Percentiles rank a stretch among this genome's conserved stretches.
Conservation (phyloP, 1,284 basidiomycete species). For the Xerocomus minutiporus region DNA sequence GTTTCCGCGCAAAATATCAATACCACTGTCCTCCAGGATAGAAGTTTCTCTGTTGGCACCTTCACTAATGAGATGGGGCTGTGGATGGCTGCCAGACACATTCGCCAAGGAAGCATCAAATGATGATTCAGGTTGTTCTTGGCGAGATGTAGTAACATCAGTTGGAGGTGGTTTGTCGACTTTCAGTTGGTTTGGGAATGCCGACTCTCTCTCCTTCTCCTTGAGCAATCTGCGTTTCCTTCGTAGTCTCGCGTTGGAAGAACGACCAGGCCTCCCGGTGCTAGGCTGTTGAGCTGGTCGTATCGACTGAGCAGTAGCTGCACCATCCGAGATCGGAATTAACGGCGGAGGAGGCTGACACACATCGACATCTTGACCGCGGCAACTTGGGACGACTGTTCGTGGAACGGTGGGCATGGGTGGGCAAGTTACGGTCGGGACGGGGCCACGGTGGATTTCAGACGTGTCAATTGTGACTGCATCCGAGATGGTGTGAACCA, state of each 20-base stretch:
- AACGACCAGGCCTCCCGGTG: background rate
- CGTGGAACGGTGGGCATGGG: background rate
- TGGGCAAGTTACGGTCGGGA: background rate
- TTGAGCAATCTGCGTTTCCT: constrained; percentile 18
- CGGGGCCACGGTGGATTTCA: background rate
- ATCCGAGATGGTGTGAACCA: constrained; percentile 13
- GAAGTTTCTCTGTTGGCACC: background rate
- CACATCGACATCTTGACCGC: background rate
- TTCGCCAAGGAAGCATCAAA: background rate
- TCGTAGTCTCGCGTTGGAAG: constrained; percentile 8
- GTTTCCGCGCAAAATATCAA: background rate
- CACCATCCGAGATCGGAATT: background rate
- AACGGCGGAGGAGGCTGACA: background rate
- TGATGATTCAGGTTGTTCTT: constrained; percentile 4
- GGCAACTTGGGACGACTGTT: background rate
- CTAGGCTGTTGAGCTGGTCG: background rate
- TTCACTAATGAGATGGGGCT: background rate
- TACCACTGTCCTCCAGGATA: background rate
- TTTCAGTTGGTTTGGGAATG: background rate
- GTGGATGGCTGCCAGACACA: background rate
- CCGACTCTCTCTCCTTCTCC: constrained; percentile 7
- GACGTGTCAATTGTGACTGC: constrained; percentile 7
- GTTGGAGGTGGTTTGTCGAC: background rate
- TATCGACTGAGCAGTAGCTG: constrained; percentile 1
- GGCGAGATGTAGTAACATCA: background rate